Conservation (phyloP, 768 basidiomycete species). For the Russula griseocarnosa region DNA sequence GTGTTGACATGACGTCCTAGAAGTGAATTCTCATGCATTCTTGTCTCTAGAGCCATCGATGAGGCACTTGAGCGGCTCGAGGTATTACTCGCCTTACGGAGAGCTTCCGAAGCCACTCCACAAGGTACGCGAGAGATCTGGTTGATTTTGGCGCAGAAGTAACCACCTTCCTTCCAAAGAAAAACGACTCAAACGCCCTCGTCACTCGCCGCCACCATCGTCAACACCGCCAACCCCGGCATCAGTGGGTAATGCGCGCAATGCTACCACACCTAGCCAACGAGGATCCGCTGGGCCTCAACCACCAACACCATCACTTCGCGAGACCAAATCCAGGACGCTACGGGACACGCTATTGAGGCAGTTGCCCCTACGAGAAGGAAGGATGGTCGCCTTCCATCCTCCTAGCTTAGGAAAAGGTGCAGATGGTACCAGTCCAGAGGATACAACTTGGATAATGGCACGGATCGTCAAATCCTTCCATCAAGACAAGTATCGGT, state of each 20-base stretch:
- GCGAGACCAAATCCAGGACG: constrained; percentile 63
- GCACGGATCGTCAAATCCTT: constrained; percentile 70
- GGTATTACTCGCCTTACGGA: constrained; percentile 68
- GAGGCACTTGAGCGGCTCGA: constrained; percentile 64
- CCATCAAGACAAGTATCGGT: constrained; percentile 70
- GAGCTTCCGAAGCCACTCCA: constrained; percentile 56
- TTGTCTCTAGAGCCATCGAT: constrained; percentile 56
- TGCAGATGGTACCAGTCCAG: constrained; percentile 49
- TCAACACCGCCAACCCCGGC: constrained; percentile 36
- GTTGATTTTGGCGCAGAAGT: neutral
- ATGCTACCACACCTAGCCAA: constrained; percentile 55
- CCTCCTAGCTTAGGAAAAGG: constrained; percentile 50
- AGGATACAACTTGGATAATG: constrained; percentile 66
- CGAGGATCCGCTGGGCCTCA: constrained; percentile 56
- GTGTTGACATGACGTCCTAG: constrained; percentile 13
- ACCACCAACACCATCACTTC: constrained; percentile 47
- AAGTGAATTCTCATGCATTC: constrained; percentile 1
- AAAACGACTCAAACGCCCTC: constrained; percentile 73
- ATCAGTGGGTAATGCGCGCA: constrained; percentile 37
- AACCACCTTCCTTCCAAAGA: constrained; percentile 4
- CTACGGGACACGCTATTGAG: constrained; percentile 50
- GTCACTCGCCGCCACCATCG: constrained; percentile 64
- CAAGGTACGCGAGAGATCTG: constrained; percentile 37
- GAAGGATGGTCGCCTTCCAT: constrained; percentile 79
- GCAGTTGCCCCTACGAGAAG: constrained; percentile 66